Conservation (phyloP, 768 basidiomycete species). For the Rhodosporidiobolus sp. region DNA sequence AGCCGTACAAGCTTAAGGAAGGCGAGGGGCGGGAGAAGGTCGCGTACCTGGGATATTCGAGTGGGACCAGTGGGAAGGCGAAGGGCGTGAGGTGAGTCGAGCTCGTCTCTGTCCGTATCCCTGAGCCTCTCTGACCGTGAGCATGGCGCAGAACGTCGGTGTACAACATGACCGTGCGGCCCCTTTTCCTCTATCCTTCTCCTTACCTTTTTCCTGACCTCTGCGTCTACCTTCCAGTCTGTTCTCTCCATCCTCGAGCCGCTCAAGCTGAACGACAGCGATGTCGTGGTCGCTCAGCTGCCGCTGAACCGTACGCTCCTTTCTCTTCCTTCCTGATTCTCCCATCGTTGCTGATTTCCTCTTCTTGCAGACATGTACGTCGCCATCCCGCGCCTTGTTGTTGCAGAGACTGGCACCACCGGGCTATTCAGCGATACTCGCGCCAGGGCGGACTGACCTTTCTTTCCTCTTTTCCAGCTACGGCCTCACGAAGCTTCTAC, state of each 20-base stretch:
- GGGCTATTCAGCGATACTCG: no score
- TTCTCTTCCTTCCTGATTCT: not conserved
- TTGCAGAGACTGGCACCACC: no score
- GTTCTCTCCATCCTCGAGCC: conserved; percentile 31
- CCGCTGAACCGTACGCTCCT: conserved; percentile 30
- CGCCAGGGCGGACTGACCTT: no score
- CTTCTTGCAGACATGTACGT: conserved; percentile 16
- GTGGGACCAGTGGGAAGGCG: conserved; percentile 73
- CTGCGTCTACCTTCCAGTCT: not conserved
- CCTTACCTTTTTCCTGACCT: not conserved
- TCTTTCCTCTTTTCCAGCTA: conserved; percentile 9
- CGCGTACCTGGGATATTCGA: conserved; percentile 46
- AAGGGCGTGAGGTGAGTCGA: conserved; percentile 59
- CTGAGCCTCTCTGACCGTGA: no score
- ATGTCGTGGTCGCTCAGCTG: conserved; percentile 34
- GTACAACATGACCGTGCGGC: conserved; percentile 41
- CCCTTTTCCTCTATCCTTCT: not conserved
- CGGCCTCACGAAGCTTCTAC: conserved; percentile 58
- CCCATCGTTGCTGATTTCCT: not conserved
- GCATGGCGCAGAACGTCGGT: conserved; percentile 36
- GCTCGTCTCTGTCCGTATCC: no score
- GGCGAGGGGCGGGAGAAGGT: conserved; percentile 30
- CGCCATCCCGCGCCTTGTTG: no score
- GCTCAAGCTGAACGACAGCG: conserved; percentile 29
- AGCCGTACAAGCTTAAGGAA: conserved; percentile 59